phyloP scores from a whole-genome alignment of 129 eudicot species.

The Lactuca sativa region DNA sequence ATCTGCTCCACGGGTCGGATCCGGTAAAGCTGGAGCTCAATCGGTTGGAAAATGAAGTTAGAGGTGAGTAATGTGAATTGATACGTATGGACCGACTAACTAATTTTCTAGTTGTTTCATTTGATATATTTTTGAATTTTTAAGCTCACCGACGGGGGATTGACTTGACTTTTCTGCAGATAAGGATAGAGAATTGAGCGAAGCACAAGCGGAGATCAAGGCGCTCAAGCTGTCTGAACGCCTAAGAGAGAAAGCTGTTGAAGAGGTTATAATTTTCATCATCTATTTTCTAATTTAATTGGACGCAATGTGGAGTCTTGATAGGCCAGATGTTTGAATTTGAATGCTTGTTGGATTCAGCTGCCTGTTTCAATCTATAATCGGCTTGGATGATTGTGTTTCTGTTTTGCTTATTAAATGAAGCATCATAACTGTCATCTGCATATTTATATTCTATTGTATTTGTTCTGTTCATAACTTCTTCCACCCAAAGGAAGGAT shows the following conservation, averaged over 20 bases:
- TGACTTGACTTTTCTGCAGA: conserved; percentile 45
- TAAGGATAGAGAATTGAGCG: conserved; percentile 78
- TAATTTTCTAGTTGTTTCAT: conserved; percentile 6
- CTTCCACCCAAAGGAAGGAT: neutral
- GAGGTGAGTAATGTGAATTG: conserved; percentile 65
- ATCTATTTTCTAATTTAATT: neutral
- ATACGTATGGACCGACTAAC: conserved; percentile 22
- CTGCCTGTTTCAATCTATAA: neutral
- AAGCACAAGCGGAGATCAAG: conserved; percentile 88
- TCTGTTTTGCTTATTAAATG: neutral
- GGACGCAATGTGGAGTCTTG: conserved; percentile 18
- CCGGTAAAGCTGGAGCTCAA: conserved; percentile 95
- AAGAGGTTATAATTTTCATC: conserved; percentile 58
- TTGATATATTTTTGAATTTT: conserved; percentile 1
- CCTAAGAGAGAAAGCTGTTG: conserved; percentile 81
- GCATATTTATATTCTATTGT: neutral
- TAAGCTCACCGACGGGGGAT: conserved; percentile 1
- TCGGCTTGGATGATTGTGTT: conserved; percentile 7
- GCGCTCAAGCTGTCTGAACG: conserved; percentile 81
- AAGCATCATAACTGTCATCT: conserved; percentile 1
- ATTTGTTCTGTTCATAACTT: neutral
- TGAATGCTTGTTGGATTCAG: conserved; percentile 12
- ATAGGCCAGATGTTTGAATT: neutral
- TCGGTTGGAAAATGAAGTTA: conserved; percentile 93
- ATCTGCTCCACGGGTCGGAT: conserved; percentile 94